Conservation (phyloP, 2,329 filamentous ascomycete genomes). For the Bisporella sp. region DNA sequence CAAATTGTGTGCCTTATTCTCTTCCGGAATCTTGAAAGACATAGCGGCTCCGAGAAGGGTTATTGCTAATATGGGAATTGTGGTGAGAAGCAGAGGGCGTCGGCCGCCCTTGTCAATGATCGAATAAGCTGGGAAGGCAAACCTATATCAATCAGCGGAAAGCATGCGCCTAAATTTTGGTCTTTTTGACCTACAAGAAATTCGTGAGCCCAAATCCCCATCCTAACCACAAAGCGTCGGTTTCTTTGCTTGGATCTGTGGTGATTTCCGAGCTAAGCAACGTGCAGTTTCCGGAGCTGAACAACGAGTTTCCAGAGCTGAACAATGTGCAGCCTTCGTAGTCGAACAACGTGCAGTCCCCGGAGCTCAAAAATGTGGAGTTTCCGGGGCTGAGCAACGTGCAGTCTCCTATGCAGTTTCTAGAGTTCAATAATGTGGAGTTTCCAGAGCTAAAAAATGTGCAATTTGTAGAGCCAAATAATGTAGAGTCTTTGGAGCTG, state of each 20-base stretch:
- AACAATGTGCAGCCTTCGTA: too few relatives aligned
- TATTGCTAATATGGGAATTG: conserved; percentile 60
- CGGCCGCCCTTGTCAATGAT: conserved; percentile 60
- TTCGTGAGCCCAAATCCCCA: conserved; percentile 58
- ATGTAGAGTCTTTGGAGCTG: too few relatives aligned
- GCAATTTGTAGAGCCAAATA: too few relatives aligned
- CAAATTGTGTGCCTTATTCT: conserved; percentile 35
- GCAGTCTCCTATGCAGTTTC: too few relatives aligned
- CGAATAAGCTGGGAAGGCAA: conserved; percentile 57
- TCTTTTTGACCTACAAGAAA: conserved; percentile 28
- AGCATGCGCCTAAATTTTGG: too few relatives aligned
- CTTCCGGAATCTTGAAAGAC: conserved; percentile 40
- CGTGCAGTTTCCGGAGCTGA: too few relatives aligned
- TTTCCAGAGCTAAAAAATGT: too few relatives aligned
- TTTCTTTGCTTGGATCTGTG: conserved; percentile 25
- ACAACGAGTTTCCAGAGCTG: conserved; percentile 3
- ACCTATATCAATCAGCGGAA: conserved; percentile 29
- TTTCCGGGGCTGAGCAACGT: too few relatives aligned
- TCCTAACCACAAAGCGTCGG: conserved; percentile 43
- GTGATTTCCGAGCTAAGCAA: too few relatives aligned
- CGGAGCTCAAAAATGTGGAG: too few relatives aligned
- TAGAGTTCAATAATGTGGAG: too few relatives aligned
- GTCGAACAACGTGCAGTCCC: too few relatives aligned
- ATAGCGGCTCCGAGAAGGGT: conserved; percentile 51
- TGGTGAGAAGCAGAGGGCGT: conserved; percentile 52